phyloP scores from a whole-genome alignment of 768 basidiomycete species.

The Guyanaporus albipodus region DNA sequence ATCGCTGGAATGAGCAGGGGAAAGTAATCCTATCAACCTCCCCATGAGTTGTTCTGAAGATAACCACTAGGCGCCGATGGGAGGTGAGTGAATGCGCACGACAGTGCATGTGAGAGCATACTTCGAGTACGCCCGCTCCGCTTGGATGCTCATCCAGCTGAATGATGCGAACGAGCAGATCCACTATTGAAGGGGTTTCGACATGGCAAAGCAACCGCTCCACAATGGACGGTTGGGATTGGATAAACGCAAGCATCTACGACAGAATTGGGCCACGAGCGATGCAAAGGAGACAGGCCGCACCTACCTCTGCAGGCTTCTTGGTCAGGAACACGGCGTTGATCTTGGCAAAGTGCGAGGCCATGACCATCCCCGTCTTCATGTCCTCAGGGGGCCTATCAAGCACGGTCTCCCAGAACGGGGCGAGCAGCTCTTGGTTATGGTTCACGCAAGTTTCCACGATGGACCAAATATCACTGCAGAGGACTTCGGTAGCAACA shows the following conservation, averaged over 20 bases:
- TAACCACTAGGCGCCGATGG: constrained; percentile 65
- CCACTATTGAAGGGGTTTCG: constrained; percentile 86
- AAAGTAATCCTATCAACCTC: constrained; percentile 75
- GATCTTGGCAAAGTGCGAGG: constrained; percentile 92
- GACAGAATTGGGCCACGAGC: constrained; percentile 14
- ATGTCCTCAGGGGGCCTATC: constrained; percentile 81
- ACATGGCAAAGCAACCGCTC: constrained; percentile 81
- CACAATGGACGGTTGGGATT: constrained; percentile 74
- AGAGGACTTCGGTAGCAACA: constrained; percentile 90
- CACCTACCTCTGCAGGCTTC: constrained; percentile 81
- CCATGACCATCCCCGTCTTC: constrained; percentile 82
- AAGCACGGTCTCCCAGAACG: constrained; percentile 90
- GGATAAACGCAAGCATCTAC: constrained; percentile 92
- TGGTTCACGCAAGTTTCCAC: constrained; percentile 82
- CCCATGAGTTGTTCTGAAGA: constrained; percentile 80
- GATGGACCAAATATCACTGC: constrained; percentile 94
- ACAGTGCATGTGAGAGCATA: constrained; percentile 45
- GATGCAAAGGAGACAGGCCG: constrained; percentile 12
- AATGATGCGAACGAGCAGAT: constrained; percentile 85
- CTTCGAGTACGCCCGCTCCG: constrained; percentile 82
- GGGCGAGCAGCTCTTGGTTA: constrained; percentile 65
- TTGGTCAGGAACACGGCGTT: constrained; percentile 85
- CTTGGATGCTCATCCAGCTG: constrained; percentile 83
- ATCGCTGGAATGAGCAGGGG: constrained; percentile 68
- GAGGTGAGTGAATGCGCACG: constrained; percentile 27